A percentile compares a stretch with the other conserved stretches of the same genome.
Evolutionary conservation across 768 basidiomycete genomes (phyloP).

Genomic region (Baorangia bicolor): DNA sequence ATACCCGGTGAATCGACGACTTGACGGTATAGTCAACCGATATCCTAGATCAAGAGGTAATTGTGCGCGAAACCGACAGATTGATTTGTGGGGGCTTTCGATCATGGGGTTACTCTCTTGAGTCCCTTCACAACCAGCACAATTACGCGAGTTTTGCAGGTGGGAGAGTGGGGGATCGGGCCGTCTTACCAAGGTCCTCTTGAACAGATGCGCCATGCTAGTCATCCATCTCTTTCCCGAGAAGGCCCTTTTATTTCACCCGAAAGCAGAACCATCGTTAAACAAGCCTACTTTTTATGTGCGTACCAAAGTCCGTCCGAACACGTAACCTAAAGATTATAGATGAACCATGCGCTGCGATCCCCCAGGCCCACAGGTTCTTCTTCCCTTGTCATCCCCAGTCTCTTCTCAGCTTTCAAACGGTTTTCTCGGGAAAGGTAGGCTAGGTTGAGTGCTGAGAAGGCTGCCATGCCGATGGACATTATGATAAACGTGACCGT

Average conservation of each 20-base stretch:
- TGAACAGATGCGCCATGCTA: too few species aligned
- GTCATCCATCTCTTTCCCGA: neutral
- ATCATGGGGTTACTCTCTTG: too few species aligned
- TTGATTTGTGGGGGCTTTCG: too few species aligned
- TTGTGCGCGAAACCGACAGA: too few species aligned
- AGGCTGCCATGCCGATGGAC: slow-evolving; percentile 40
- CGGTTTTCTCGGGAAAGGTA: slow-evolving; percentile 46
- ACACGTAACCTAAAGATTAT: slow-evolving; percentile 36
- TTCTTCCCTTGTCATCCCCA: slow-evolving; percentile 27
- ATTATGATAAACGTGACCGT: slow-evolving; percentile 37
- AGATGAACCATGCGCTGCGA: slow-evolving; percentile 53
- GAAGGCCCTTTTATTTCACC: neutral
- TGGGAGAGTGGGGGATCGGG: too few species aligned
- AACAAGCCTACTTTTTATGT: neutral
- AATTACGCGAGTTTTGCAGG: too few species aligned
- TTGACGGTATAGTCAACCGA: too few species aligned
- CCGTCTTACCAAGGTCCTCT: too few species aligned
- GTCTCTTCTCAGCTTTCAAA: slow-evolving; percentile 42
- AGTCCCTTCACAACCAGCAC: too few species aligned
- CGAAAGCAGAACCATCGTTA: neutral
- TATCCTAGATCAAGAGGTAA: too few species aligned
- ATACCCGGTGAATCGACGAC: too few species aligned
- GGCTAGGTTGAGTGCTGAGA: slow-evolving; percentile 37
- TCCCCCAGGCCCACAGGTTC: slow-evolving; percentile 47
- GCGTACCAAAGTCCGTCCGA: neutral